Evolutionary conservation across 1,284 basidiomycete genomes (phyloP), one percentile per base, ranked within the genome.

Genomic region (Erythrobasidium hasegawianum): DNA sequence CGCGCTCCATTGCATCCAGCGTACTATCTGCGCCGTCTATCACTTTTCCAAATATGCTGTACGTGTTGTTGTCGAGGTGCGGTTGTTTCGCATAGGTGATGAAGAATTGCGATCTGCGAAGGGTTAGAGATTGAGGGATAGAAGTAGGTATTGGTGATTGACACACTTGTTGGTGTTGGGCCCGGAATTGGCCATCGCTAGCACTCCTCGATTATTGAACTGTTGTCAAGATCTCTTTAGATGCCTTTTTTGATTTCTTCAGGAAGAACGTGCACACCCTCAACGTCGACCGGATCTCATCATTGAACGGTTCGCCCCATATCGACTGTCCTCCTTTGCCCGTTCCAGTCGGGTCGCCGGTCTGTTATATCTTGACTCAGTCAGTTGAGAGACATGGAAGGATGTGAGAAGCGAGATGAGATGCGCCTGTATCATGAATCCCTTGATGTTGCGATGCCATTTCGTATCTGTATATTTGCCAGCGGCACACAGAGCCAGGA

Each of bases 131-230:
- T 57, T 61, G 68, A 67, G 58, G 71, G 70, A 40, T n/a, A 13
- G 43, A 18, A 16, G 45, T n/a, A 1, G n/a, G 22, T 7, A 54
- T 11, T 38, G 39, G 11, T 4, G 52, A 3, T 7, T 16, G 7
- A 69, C 74, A 43, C 56, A 78, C 77, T 95, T 96, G 81, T 96
- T 97, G 20, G 88, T 87, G 77, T 95, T 89, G 22, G 88, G 87
- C 0, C 94, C 94, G 2, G 88, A 87, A 77, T 97, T 97, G 58
- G 93, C 94, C 91, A 97, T 96, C 24, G 93, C 93, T n/a, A 96
- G 86, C 70, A 96, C 83, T 18, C 93, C 93, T 70, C 94, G 85
- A 60, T 85, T 81, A 78, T 96, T 96, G 81, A 97, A 97, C 91
- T 94, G 76, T n/a, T 9, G 2, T 18, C 40, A 11, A 9, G 53